Evolutionary conservation across 495 filamentous ascomycete genomes (phyloP).

Genomic region (Aspergillus hancockii): DNA sequence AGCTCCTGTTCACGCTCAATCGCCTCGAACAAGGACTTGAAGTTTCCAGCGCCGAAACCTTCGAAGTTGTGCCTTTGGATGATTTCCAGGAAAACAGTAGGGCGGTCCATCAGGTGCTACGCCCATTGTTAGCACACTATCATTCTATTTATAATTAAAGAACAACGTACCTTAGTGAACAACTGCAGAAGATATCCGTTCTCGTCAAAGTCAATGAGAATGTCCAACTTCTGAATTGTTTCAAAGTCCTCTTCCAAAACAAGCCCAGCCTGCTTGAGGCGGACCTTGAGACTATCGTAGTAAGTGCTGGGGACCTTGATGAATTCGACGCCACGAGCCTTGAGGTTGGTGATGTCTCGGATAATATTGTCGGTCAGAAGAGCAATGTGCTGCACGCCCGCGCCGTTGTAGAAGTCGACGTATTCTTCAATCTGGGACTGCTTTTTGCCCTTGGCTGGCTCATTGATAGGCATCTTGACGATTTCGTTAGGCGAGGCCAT

Average conservation of each 20-base stretch:
- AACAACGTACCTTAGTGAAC: constrained; percentile 68
- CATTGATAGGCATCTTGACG: constrained; percentile 97
- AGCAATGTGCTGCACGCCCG: constrained; percentile 90
- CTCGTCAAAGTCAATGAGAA: constrained; percentile 91
- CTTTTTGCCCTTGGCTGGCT: constrained; percentile 83
- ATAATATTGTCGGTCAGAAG: constrained; percentile 80
- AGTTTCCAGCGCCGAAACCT: constrained; percentile 90
- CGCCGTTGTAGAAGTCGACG: constrained; percentile 80
- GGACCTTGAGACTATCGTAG: constrained; percentile 71
- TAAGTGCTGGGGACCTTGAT: constrained; percentile 82
- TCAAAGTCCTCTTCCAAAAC: constrained; percentile 75
- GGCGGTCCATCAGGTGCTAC: constrained; percentile 83
- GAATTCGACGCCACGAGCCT: constrained; percentile 81
- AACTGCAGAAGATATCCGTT: constrained; percentile 80
- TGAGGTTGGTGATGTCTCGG: constrained; percentile 68
- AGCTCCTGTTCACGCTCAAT: constrained; percentile 86
- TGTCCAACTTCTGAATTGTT: constrained; percentile 68
- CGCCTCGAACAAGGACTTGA: constrained; percentile 89
- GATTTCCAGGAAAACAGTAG: constrained; percentile 92
- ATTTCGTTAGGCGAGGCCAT: constrained; percentile 78
- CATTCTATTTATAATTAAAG: too few species aligned
- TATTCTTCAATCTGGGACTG: constrained; percentile 93
- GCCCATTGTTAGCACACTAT: constrained; percentile 22
- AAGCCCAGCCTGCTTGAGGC: constrained; percentile 57
- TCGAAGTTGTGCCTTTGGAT: constrained; percentile 85